Conservation (phyloP, 306 rosid species). For the Fragaria nilgerrensis region DNA sequence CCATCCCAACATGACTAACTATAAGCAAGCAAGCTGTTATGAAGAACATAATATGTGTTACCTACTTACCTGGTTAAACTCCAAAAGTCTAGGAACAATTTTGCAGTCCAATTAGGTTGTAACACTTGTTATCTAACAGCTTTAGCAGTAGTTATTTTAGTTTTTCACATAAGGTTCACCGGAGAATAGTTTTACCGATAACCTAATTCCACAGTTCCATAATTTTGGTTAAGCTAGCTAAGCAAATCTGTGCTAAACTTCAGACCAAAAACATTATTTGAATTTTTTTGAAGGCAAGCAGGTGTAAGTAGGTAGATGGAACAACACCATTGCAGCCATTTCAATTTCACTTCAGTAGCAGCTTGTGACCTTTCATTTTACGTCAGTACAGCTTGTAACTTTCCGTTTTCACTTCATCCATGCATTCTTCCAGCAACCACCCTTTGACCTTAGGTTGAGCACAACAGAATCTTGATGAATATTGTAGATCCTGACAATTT, state of each 20-base stretch:
- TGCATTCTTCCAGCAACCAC: constrained; percentile 14
- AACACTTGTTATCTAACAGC: neutral
- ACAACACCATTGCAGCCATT: constrained; percentile 8
- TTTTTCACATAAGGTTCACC: neutral
- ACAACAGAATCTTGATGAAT: constrained; percentile 15
- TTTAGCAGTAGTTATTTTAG: neutral
- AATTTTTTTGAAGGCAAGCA: constrained; percentile 11
- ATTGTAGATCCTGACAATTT: constrained; percentile 15
- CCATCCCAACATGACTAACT: neutral
- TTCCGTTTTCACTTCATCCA: neutral
- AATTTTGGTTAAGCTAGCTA: neutral
- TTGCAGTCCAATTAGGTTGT: neutral
- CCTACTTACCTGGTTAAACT: neutral
- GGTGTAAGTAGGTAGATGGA: constrained; percentile 5
- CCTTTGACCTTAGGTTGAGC: constrained; percentile 25
- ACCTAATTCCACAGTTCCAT: too few species aligned
- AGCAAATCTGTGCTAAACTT: neutral
- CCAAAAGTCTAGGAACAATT: neutral
- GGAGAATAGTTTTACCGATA: neutral
- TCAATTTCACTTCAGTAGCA: neutral
- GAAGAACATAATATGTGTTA: neutral
- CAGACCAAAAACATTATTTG: neutral
- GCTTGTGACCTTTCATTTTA: neutral
- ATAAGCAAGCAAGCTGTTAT: neutral
- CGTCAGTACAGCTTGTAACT: neutral